phyloP scores from a whole-genome alignment of 495 filamentous ascomycete species.

The Lichenothelia convexa region DNA sequence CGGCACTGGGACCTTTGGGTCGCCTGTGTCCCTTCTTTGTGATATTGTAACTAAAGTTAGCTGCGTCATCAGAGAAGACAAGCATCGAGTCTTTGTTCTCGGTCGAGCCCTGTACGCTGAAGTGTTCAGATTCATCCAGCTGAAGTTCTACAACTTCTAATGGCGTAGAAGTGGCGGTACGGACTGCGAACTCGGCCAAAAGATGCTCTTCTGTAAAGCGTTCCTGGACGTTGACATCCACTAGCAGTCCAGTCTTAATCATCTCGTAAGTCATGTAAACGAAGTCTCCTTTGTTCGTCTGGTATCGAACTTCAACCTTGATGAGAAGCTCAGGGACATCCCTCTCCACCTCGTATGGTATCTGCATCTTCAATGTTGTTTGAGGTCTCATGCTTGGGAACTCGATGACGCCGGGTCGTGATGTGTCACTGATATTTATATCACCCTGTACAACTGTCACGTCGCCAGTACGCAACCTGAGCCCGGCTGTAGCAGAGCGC shows the following conservation, averaged over 20 bases:
- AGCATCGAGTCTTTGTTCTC: slow-evolving; percentile 31
- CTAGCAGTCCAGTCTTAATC: slow-evolving; percentile 52
- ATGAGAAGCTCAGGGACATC: slow-evolving; percentile 53
- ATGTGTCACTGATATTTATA: slow-evolving; percentile 35
- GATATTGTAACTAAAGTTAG: slow-evolving; percentile 70
- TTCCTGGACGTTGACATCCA: slow-evolving; percentile 94
- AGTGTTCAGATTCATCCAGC: slow-evolving; percentile 50
- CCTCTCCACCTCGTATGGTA: slow-evolving; percentile 78
- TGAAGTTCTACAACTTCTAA: slow-evolving; percentile 52
- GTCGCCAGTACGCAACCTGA: slow-evolving; percentile 64
- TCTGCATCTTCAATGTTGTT: slow-evolving; percentile 35
- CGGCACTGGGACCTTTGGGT: slow-evolving; percentile 1
- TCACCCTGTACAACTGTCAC: slow-evolving; percentile 37
- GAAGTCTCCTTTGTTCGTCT: slow-evolving; percentile 55
- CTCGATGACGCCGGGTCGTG: slow-evolving; percentile 47
- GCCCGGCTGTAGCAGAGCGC: slow-evolving; percentile 63
- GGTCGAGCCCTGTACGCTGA: slow-evolving; percentile 41
- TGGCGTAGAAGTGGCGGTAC: slow-evolving; percentile 54
- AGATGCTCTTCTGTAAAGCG: slow-evolving; percentile 70
- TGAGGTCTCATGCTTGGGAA: slow-evolving; percentile 35
- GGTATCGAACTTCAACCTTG: slow-evolving; percentile 59
- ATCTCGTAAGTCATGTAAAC: slow-evolving; percentile 43
- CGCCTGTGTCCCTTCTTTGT: slow-evolving; percentile 12
- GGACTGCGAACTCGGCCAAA: slow-evolving; percentile 79
- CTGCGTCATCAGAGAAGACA: slow-evolving; percentile 67